Base-by-base conservation (phyloP, 2,329 filamentous ascomycete genomes). In the Ascochyta lentis region DNA sequence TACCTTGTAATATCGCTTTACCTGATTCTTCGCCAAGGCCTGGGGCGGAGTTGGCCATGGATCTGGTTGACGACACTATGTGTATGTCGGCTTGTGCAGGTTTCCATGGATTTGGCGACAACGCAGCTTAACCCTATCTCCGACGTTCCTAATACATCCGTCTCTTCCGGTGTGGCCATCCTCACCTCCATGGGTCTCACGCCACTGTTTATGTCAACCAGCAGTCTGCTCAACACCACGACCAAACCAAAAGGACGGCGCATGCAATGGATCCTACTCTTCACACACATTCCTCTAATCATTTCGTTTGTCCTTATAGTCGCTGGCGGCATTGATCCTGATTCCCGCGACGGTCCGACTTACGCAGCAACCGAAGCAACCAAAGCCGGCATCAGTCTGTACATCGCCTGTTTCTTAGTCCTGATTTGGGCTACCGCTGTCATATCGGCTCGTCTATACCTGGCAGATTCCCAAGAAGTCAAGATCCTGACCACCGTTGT, bases 251-350 rank as follows among this genome's bases (percentile, higher is more conserved):
- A 74, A 50, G 72, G 72, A 39, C 63, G 72, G 27, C 68, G 71
- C 39, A 74, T 74, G 72, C 72, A 74, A 62, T 74, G 72, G 72
- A 68, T 74, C 46, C 61, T 74, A 29, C 59, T 74, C 9, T 59
- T 70, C 16, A 57, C 72, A 1, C 68, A 74, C 42, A 60, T 74
- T 40, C 72, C 72, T 6, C 59, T 74, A 19, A 51, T 71, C 22
- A 65, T 72, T 42, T 74, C 72, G 2, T 70, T 74, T 43, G 66
- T 73, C 45, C 65, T 74, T 34, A 74, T 73, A 47, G 64, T 74
- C 22, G 71, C 72, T 29, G 72, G 72, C 22, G 71, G 70, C 27
- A 73, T 74, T 45, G 72, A 74, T 60, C 68, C 66, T 15, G 68
- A 71, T 37, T 71, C 72, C 7, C 65, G 67, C 46, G 68, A 72